Evolutionary conservation across 2,329 filamentous ascomycete genomes (phyloP).

Genomic region (Fusarium humuli): DNA sequence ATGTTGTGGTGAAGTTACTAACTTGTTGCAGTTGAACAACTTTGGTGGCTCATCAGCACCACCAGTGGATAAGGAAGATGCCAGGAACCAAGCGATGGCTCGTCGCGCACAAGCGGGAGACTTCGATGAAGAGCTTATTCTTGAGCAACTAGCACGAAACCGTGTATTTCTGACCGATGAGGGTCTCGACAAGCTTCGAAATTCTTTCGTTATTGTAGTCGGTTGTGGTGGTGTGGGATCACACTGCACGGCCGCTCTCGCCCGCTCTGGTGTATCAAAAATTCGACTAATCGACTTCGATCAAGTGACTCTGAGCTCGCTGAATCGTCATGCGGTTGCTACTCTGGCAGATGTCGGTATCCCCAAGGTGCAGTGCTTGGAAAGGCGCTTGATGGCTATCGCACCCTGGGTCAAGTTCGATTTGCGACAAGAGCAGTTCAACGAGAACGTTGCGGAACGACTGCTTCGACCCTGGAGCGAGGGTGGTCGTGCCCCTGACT

Average conservation of each 20-base stretch:
- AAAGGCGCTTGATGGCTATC: constrained; percentile 83
- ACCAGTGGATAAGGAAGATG: constrained; percentile 69
- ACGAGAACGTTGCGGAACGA: constrained; percentile 70
- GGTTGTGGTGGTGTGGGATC: constrained; percentile 96
- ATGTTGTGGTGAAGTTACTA: constrained; percentile 9
- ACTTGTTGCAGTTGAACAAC: constrained; percentile 65
- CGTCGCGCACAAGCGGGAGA: constrained; percentile 71
- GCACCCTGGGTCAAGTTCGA: constrained; percentile 94
- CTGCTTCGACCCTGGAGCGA: constrained; percentile 76
- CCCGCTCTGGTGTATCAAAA: constrained; percentile 88
- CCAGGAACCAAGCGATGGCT: constrained; percentile 68
- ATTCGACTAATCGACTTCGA: constrained; percentile 96
- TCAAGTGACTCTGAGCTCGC: constrained; percentile 92
- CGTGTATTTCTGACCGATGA: constrained; percentile 88
- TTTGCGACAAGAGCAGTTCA: constrained; percentile 85
- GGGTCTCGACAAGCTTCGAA: constrained; percentile 82
- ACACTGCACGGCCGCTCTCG: constrained; percentile 86
- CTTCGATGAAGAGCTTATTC: constrained; percentile 82
- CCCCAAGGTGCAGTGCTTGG: constrained; percentile 88
- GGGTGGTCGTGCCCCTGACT: constrained; percentile 76
- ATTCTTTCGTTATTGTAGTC: constrained; percentile 87
- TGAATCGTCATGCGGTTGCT: constrained; percentile 96
- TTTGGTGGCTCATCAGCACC: constrained; percentile 66
- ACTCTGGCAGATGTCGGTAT: constrained; percentile 94
- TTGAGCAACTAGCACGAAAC: constrained; percentile 94